Evolutionary conservation across 495 filamentous ascomycete genomes (phyloP).

Genomic region (Neurospora sp.): DNA sequence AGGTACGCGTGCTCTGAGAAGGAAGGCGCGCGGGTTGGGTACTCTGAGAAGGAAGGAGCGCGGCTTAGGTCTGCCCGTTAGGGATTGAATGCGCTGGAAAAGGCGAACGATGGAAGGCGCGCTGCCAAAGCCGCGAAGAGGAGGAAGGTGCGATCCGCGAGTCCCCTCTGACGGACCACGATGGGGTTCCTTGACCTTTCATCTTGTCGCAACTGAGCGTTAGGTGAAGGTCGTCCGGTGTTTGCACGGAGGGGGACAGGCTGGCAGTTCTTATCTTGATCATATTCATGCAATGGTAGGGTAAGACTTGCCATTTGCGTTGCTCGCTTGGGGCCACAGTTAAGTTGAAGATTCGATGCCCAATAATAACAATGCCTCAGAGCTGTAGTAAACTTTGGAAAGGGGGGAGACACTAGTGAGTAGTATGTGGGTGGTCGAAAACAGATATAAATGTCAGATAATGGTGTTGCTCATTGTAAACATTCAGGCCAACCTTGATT

Average conservation of each 20-base stretch:
- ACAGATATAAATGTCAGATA: neutral
- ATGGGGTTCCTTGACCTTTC: neutral
- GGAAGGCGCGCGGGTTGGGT: neutral
- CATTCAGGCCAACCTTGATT: neutral
- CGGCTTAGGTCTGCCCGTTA: neutral
- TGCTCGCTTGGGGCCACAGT: neutral
- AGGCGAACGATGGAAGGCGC: neutral
- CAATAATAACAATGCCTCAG: neutral
- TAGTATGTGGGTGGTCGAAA: neutral
- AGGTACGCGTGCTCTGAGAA: neutral
- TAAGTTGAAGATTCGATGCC: neutral
- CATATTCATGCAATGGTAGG: neutral
- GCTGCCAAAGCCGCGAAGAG: neutral
- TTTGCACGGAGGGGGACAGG: neutral
- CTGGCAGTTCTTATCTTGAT: neutral
- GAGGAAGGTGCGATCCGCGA: neutral
- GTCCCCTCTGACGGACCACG: neutral
- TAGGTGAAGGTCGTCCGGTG: neutral
- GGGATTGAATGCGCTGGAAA: neutral
- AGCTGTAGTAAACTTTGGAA: neutral
- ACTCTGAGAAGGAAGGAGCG: neutral
- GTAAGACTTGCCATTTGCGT: neutral
- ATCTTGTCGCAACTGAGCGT: neutral
- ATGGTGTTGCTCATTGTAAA: neutral
- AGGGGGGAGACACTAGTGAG: neutral